These are phyloP conservation scores for Botryotinia convoluta DNA, from an alignment of 2,329 filamentous ascomycete species.

Conservation along the genomic window DNA sequence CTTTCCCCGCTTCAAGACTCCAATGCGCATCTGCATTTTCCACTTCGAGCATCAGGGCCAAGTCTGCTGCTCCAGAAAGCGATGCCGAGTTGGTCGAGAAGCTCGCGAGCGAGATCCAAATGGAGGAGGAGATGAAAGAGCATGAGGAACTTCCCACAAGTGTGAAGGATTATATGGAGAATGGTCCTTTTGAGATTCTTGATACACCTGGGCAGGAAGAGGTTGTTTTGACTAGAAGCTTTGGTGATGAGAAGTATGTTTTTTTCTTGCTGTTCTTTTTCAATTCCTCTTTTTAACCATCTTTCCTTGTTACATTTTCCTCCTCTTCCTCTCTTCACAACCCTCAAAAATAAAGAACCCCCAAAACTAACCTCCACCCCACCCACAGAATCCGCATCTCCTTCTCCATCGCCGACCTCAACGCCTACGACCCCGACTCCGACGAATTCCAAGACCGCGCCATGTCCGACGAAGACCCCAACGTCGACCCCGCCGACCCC, in stretches of 20 bases:
- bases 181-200: conserved; percentile 77
- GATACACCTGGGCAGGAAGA: conserved; percentile 85
- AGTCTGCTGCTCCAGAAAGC: conserved; percentile 44
- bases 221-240: conserved; percentile 77
- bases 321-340: conserved; percentile 36
- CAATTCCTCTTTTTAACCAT: neutral
- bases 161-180: conserved; percentile 85
- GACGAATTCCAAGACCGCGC: conserved; percentile 54
- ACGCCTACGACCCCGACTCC: conserved; percentile 59
- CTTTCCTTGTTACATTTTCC: neutral
- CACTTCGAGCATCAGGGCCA: conserved; percentile 45
- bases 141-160: conserved; percentile 69
- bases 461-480: conserved; percentile 50
- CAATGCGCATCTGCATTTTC: conserved; percentile 37
- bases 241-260: conserved; percentile 81
- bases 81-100: conserved; percentile 83
- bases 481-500: conserved; percentile 46
- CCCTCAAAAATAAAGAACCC: conserved; percentile 26
- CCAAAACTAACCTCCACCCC: neutral
- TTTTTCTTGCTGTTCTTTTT: neutral
- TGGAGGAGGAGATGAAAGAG: conserved; percentile 77
- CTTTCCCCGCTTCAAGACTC: conserved; percentile 33
- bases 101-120: conserved; percentile 76
- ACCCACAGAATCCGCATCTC: conserved; percentile 66
- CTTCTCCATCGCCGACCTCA: conserved; percentile 82